These are phyloP conservation scores for Lactarius trivialis DNA, from an alignment of 768 basidiomycete genomes.

Conservation along the genomic window DNA sequence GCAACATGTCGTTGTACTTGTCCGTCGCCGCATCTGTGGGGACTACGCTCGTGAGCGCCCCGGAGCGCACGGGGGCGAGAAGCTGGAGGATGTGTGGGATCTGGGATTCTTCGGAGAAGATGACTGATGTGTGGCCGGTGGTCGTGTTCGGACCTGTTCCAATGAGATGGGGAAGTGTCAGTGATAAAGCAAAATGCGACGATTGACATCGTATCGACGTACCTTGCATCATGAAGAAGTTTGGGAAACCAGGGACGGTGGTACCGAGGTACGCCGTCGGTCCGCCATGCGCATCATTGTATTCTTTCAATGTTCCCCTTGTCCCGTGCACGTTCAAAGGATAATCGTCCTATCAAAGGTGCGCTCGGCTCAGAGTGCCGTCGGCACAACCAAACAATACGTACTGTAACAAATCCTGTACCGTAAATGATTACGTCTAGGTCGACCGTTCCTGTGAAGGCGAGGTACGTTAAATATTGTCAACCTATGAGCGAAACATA, in stretches of 20 bases:
- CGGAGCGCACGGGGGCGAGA: slow-evolving; percentile 6
- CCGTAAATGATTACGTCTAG: slow-evolving; percentile 51
- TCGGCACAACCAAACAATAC: slow-evolving; percentile 18
- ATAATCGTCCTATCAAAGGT: slow-evolving; percentile 8
- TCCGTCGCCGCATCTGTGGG: slow-evolving; percentile 16
- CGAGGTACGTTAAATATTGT: neutral
- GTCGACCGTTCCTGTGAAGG: slow-evolving; percentile 33
- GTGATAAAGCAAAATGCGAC: neutral
- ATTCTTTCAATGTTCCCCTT: slow-evolving; percentile 37
- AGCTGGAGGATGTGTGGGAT: slow-evolving; percentile 4
- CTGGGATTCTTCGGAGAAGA: slow-evolving; percentile 38
- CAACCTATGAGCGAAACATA: neutral
- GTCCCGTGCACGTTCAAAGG: slow-evolving; percentile 7
- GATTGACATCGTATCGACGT: neutral
- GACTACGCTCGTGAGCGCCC: slow-evolving; percentile 10
- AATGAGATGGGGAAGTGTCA: neutral
- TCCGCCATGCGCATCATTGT: slow-evolving; percentile 44
- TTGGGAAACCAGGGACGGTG: slow-evolving; percentile 18
- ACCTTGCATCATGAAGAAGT: slow-evolving; percentile 20
- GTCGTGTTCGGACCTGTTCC: slow-evolving; percentile 42
- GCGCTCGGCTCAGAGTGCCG: neutral
- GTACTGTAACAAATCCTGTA: slow-evolving; percentile 46
- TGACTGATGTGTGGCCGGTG: slow-evolving; percentile 49
- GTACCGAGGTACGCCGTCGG: slow-evolving; percentile 46
- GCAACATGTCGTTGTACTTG: slow-evolving; percentile 14